Evolutionary conservation across 495 filamentous ascomycete genomes (phyloP).

Genomic region (Sabuloglossum arenarium): DNA sequence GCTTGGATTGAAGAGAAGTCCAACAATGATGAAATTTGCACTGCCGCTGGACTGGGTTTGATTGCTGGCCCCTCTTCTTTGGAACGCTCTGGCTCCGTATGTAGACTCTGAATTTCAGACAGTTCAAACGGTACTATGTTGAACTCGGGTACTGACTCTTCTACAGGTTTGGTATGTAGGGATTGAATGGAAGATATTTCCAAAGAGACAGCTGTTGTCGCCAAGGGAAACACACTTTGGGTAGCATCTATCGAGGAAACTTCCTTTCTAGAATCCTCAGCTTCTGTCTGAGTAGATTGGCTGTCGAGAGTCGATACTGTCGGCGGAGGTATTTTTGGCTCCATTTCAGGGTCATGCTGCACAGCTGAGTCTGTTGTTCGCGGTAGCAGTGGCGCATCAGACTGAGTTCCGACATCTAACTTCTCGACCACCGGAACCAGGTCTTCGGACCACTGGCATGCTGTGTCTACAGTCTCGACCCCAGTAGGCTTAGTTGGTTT

Average conservation of each 20-base stretch:
- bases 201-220: not conserved
- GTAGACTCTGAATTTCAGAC: not conserved
- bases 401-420: not conserved
- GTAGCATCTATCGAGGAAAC: not conserved
- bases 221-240: not conserved
- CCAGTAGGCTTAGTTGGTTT: not conserved
- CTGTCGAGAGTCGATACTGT: not conserved
- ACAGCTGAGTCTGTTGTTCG: not conserved
- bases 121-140: not conserved
- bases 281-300: not conserved
- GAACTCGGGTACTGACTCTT: not conserved
- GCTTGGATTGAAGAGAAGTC: slow-evolving; percentile 18
- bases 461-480: not conserved
- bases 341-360: not conserved
- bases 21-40: slow-evolving; percentile 5
- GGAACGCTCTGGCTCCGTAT: not conserved
- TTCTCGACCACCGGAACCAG: not conserved
- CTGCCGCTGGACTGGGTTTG: not conserved
- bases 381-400: not conserved
- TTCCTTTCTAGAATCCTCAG: not conserved
- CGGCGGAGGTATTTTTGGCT: not conserved
- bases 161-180: slow-evolving; percentile 5
- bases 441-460: slow-evolving; percentile 4
- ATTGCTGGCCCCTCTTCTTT: not conserved
- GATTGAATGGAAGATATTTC: slow-evolving; percentile 14